Percentiles rank a stretch among this genome's conserved stretches.
phyloP scores from a whole-genome alignment of 78 protist species.

The slime mould (Dictyostelium discoideum) region DNA sequence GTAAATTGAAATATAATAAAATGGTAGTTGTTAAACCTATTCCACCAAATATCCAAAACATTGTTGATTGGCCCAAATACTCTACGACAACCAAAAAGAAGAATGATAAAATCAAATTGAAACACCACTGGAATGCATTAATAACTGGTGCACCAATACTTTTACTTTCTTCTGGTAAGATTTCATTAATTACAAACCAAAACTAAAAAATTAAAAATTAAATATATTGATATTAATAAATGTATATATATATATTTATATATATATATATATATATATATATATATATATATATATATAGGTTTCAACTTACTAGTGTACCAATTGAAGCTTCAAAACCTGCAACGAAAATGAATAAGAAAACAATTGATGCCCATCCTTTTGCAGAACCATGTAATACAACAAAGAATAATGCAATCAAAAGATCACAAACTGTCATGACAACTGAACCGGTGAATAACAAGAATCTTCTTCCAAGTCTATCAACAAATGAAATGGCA shows the following conservation, averaged over 20 bases:
- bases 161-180: slow-evolving; percentile 50
- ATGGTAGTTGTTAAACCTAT: slow-evolving; percentile 35
- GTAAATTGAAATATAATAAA: not conserved
- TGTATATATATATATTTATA: too few species aligned
- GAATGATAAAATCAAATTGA: slow-evolving; percentile 38
- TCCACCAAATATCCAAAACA: slow-evolving; percentile 69
- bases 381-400: slow-evolving; percentile 4
- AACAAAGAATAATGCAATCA: slow-evolving; percentile 60
- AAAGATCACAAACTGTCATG: slow-evolving; percentile 39
- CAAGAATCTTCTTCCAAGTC: slow-evolving; percentile 63
- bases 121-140: slow-evolving; percentile 63
- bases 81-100: slow-evolving; percentile 22
- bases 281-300: too few species aligned
- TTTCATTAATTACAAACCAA: slow-evolving; percentile 78
- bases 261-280: too few species aligned
- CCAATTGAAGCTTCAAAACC: slow-evolving; percentile 70
- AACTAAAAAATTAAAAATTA: not conserved
- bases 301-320: slow-evolving; percentile 25
- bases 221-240: not conserved
- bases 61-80: slow-evolving; percentile 52
- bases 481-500: slow-evolving; percentile 44
- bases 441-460: slow-evolving; percentile 37
- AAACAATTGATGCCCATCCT: slow-evolving; percentile 69
- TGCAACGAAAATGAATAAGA: slow-evolving; percentile 49
- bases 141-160: slow-evolving; percentile 76